Conservation (phyloP, 352 stramenopile species). For the Pythium utonaiense region DNA sequence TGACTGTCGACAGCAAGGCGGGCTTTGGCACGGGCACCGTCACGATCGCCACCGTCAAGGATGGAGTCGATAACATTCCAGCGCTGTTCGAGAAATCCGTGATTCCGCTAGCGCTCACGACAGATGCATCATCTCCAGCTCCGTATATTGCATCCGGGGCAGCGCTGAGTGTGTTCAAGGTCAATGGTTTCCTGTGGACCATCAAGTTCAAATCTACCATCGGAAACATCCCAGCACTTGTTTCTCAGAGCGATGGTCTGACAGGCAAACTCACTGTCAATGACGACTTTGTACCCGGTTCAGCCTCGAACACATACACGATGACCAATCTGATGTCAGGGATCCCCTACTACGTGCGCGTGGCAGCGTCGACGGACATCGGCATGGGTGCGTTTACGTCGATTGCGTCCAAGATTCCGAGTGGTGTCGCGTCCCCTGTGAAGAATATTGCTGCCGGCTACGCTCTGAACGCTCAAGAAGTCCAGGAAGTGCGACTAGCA, state of each 20-base stretch:
- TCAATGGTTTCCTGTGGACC: conserved; percentile 77
- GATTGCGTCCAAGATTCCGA: conserved; percentile 40
- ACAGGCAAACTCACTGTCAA: conserved; percentile 28
- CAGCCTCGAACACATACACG: conserved; percentile 43
- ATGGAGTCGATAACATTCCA: conserved; percentile 31
- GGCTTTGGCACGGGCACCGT: conserved; percentile 36
- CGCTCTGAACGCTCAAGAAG: conserved; percentile 49
- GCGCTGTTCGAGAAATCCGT: conserved; percentile 29
- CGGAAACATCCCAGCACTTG: conserved; percentile 53
- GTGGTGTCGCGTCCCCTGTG: conserved; percentile 38
- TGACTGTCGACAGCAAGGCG: conserved; percentile 20
- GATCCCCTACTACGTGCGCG: conserved; percentile 63
- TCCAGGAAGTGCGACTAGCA: conserved; percentile 67
- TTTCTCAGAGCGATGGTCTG: conserved; percentile 23
- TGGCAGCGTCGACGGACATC: conserved; percentile 55
- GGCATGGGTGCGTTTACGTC: conserved; percentile 46
- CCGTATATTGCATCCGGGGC: conserved; percentile 35
- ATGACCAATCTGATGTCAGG: conserved; percentile 54
- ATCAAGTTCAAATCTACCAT: conserved; percentile 80
- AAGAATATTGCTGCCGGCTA: conserved; percentile 54
- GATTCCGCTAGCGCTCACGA: conserved; percentile 47
- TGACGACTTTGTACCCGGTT: conserved; percentile 40
- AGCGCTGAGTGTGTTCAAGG: conserved; percentile 59
- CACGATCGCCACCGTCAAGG: conserved; percentile 23
- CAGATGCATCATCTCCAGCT: conserved; percentile 23